Conservation (phyloP, 1,284 basidiomycete species). For the Moniliophthora roreri region DNA sequence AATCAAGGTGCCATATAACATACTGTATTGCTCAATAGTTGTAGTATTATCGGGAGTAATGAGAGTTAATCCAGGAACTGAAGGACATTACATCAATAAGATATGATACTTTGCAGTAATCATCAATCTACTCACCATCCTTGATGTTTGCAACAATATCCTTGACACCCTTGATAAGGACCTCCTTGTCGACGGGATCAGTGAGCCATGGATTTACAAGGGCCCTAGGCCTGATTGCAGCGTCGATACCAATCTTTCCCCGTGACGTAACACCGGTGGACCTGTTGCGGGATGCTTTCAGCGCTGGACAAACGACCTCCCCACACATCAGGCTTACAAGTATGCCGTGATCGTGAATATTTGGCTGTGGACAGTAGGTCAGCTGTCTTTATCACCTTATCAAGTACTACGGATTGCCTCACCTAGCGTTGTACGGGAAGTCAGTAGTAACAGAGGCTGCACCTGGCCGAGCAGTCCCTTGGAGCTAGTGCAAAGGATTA, state of each 20-base stretch:
- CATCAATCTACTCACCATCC: constrained; percentile 30
- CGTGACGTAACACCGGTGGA: constrained; percentile 60
- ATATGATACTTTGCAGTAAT: neutral
- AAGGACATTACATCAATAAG: constrained; percentile 2
- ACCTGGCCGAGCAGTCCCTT: constrained; percentile 67
- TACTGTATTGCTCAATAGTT: constrained; percentile 51
- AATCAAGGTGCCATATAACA: constrained; percentile 13
- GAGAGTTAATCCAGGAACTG: constrained; percentile 49
- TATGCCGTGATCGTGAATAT: constrained; percentile 65
- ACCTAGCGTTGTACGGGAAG: constrained; percentile 50
- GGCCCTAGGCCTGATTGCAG: constrained; percentile 45
- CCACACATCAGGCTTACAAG: constrained; percentile 33
- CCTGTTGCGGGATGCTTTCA: constrained; percentile 24
- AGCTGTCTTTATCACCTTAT: neutral
- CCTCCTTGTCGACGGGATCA: constrained; percentile 53
- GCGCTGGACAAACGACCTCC: constrained; percentile 4
- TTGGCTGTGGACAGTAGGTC: constrained; percentile 27
- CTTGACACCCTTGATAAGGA: constrained; percentile 48
- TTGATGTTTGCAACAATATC: constrained; percentile 43
- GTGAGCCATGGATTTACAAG: constrained; percentile 58
- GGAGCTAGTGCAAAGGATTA: constrained; percentile 34
- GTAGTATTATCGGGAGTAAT: constrained; percentile 61
- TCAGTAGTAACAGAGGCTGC: constrained; percentile 51
- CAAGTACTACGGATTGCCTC: constrained; percentile 5
- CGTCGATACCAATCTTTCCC: constrained; percentile 60